Base-by-base conservation (phyloP, 2,329 filamentous ascomycete genomes). In the Fusarium marasasianum region DNA sequence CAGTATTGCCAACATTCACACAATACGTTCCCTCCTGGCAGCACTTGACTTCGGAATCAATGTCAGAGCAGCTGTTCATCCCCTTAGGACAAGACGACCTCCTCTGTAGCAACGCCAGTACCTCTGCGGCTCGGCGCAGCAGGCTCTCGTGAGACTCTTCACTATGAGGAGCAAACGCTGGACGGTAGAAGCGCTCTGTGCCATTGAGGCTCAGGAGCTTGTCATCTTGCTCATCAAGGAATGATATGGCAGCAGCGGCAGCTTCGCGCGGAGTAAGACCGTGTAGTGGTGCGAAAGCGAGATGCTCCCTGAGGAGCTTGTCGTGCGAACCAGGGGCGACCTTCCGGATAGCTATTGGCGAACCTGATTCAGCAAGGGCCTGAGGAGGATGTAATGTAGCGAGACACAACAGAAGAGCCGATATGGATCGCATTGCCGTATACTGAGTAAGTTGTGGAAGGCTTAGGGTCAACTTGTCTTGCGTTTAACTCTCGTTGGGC, bases 241-340 rank as follows among this genome's bases (percentile, higher is more conserved):
- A 75, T n/a, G 77, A 76, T 44, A 80, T 77, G 13, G 79, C 79
- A 15, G 81, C 79, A 18, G 79, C 68, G 50, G 79, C 78, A 47
- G 80, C 78, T 62, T 82, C 78, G 47, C 66, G 77, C 5, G 80
- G 77, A 4, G 75, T 69, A 33, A 80, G 68, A 22, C 76, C 65
- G 5, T 77, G 77, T 3, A 80, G 65, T 5, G 80, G 69, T 40
- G 81, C 75, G 75, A 89, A 90, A 72, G 84, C 86, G 74, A 86
- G 91, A 80, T 94, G 92, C 50, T 93, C 88, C 63, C 91, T 84
- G 74, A 91, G 89, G 79, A 96, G 92, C 86, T 94, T 96, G 79
- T 94, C 92, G 68, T 89, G 89, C 56, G 90, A 88, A 78, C 94
- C 91, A 10, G 86, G 86, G 53, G 90, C 86, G 89, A 95, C 93